phyloP scores from a whole-genome alignment of 441 rosid genomes.

The Gossypium trilobum region DNA sequence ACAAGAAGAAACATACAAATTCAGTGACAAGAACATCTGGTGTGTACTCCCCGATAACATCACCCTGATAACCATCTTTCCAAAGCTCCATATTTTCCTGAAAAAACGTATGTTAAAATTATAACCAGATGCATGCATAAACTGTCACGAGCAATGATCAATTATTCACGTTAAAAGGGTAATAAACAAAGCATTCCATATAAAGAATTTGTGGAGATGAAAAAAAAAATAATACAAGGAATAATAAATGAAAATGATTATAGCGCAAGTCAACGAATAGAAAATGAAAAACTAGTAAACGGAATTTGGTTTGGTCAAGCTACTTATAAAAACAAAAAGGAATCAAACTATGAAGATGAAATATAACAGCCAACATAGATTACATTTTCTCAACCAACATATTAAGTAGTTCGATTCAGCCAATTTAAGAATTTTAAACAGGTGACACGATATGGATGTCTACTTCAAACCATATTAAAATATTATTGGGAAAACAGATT shows the following conservation, averaged over 20 bases:
- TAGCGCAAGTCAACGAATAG: not conserved
- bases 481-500: not conserved
- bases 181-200: not conserved
- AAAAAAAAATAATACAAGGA: not conserved
- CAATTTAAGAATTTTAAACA: not conserved
- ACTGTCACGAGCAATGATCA: not conserved
- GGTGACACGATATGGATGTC: not conserved
- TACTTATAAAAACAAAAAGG: not conserved
- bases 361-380: not conserved
- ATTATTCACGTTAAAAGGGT: not conserved
- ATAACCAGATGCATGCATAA: not conserved
- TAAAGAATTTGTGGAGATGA: not conserved
- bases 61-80: conserved; percentile 76
- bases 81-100: conserved; percentile 57
- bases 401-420: not conserved
- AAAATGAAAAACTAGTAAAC: not conserved
- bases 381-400: not conserved
- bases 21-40: conserved; percentile 77
- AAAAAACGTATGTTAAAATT: conserved; percentile 1
- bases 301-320: not conserved
- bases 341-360: not conserved
- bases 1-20: conserved; percentile 53
- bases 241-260: not conserved
- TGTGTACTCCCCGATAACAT: conserved; percentile 76
- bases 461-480: conserved; percentile 1